Conservation (phyloP, 371 early-diverging fungal genomes). For the Actinomortierella wolfii region DNA sequence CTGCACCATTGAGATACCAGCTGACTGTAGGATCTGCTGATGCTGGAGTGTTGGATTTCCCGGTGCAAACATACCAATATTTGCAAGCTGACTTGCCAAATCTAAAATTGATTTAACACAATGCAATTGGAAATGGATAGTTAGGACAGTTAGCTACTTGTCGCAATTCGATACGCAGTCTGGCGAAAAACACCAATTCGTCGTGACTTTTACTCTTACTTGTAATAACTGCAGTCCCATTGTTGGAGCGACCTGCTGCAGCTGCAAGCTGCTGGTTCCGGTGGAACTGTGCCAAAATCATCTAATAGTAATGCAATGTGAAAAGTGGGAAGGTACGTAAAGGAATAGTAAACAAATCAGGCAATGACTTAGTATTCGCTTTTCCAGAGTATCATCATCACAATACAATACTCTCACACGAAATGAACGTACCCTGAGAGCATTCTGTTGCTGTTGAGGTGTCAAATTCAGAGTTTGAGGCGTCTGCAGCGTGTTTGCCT, state of each 20-base stretch:
- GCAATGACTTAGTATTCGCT: too few species aligned
- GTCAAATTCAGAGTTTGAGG: slow-evolving; percentile 4
- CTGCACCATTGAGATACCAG: slow-evolving; percentile 12
- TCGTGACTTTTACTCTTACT: too few species aligned
- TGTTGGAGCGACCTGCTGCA: slow-evolving; percentile 2
- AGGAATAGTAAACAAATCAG: neutral
- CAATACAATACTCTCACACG: too few species aligned
- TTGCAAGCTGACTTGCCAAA: slow-evolving; percentile 14
- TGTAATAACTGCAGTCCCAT: too few species aligned
- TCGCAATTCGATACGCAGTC: too few species aligned
- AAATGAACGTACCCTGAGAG: slow-evolving; percentile 8
- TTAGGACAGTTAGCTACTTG: too few species aligned
- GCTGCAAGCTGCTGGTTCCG: slow-evolving; percentile 29
- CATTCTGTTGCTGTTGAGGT: slow-evolving; percentile 13
- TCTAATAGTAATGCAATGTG: slow-evolving; percentile 1
- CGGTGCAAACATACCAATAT: slow-evolving; percentile 22
- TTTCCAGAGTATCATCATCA: neutral
- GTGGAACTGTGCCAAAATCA: slow-evolving; percentile 14
- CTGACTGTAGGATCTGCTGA: slow-evolving; percentile 14
- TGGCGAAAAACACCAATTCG: too few species aligned
- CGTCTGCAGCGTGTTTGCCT: slow-evolving; percentile 9
- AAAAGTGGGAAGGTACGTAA: neutral
- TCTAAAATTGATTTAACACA: too few species aligned
- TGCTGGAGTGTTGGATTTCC: slow-evolving; percentile 20
- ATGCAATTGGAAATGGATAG: too few species aligned